A percentile compares a stretch with the other conserved stretches of the same genome.
Conservation (phyloP, 108 stramenopile genomes). For the Skeletonema marinoi region DNA sequence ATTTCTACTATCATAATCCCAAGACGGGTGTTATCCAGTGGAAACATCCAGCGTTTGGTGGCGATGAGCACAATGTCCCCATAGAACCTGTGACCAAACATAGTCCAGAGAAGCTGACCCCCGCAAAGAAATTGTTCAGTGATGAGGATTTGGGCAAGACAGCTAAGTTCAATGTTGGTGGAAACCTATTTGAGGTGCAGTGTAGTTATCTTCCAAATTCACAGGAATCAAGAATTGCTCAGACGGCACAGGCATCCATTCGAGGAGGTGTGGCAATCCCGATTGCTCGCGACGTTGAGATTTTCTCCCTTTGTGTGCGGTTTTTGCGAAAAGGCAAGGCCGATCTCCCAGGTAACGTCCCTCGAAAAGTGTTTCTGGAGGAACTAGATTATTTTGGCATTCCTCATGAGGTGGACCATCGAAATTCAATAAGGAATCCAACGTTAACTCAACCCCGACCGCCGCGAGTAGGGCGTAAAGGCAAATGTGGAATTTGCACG, state of each 20-base stretch:
- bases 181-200: slow-evolving; percentile 16
- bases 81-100: neutral
- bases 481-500: slow-evolving; percentile 17
- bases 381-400: slow-evolving; percentile 18
- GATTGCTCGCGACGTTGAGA: slow-evolving; percentile 11
- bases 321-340: slow-evolving; percentile 14
- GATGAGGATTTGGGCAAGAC: neutral
- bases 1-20: neutral
- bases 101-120: neutral
- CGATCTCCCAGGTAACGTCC: slow-evolving; percentile 10
- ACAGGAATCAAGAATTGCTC: slow-evolving; percentile 13
- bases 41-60: neutral
- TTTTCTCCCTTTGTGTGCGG: slow-evolving; percentile 16
- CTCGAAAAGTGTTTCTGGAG: slow-evolving; percentile 4
- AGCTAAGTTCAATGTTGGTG: slow-evolving; percentile 14
- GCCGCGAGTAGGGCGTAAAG: neutral
- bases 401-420: slow-evolving; percentile 7
- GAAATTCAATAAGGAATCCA: slow-evolving; percentile 12
- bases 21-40: neutral
- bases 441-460: neutral
- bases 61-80: neutral
- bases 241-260: slow-evolving; percentile 16
- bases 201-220: slow-evolving; percentile 8
- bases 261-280: slow-evolving; percentile 17
- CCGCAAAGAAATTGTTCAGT: neutral